Evolutionary conservation across 2,329 filamentous ascomycete species (phyloP), one percentile per base, ranked within the genome.

Genomic region (Alternaria sp.): DNA sequence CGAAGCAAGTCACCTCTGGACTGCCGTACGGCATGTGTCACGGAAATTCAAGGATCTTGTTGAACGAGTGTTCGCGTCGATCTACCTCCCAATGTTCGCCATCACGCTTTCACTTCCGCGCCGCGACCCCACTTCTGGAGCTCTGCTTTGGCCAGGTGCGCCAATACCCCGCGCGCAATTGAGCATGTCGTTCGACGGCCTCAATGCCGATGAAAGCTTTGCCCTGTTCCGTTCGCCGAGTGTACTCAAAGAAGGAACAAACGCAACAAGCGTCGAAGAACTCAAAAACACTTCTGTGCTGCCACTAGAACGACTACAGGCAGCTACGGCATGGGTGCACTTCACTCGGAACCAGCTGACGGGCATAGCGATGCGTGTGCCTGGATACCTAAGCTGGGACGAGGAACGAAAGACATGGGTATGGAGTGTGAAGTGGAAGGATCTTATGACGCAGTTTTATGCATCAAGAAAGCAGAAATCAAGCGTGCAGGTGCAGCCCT

Each of bases 361-460:
- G 22, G 69, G 70, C 11, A 22, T 54, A 7, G 45, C 55, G 4
- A 41, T 70, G 36, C n/a, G 43, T 2, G 48, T 66, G 9, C 30
- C 58, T 20, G 60, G 56, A 16, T n/a, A 36, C 18, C 57, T 74
- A 4, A 44, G 55, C 1, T 74, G 71, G 72, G 57, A 73, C 27
- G 57, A 64, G 1, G 52, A 46, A 32, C 32, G 36, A 14, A 67
- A 68, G 44, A 38, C 62, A 4, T 74, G 70, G 72, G 16, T 48
- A 16, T 73, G 68, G 70, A 55, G 62, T 25, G 53, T 69, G 7
- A 56, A 68, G 2, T 74, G 71, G 71, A 68, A 54, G 30, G 54
- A 18, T 9, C 40, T 74, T 20, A 53, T 71, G 3, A 63, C 54
- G n/a, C 54, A 53, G 25, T 27, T 27, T 27, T 27, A 27, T 27